Conservation (phyloP, 768 basidiomycete genomes). For the Cystofilobasidium macerans region DNA sequence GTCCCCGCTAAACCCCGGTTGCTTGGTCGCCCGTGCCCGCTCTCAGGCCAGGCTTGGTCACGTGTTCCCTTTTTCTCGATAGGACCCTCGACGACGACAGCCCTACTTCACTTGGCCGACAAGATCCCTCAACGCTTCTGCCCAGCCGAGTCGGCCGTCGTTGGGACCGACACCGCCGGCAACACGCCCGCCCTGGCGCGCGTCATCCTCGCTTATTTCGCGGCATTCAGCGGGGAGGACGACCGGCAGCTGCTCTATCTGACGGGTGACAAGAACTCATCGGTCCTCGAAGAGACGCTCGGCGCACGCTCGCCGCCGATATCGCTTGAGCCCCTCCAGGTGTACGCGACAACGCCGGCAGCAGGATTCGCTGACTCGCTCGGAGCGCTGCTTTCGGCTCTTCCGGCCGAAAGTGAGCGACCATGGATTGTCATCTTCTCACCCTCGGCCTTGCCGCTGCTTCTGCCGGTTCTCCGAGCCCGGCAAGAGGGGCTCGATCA, state of each 20-base stretch:
- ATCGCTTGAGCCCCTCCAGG: not conserved
- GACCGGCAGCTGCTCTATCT: slow-evolving; percentile 52
- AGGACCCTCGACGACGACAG: slow-evolving; percentile 15
- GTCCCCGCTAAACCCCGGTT: too few relatives aligned
- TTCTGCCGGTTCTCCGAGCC: not conserved
- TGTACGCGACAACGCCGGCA: slow-evolving; percentile 7
- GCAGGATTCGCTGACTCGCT: not conserved
- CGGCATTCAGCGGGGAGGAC: not conserved
- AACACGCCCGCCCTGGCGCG: slow-evolving; percentile 23
- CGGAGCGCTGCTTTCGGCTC: not conserved
- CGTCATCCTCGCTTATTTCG: slow-evolving; percentile 6
- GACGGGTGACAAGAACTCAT: slow-evolving; percentile 68
- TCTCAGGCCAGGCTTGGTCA: not conserved
- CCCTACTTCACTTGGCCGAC: not conserved
- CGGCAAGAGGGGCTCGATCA: not conserved
- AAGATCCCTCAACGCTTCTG: not conserved
- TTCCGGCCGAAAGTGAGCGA: not conserved
- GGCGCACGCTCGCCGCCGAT: not conserved
- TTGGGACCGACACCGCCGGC: slow-evolving; percentile 8
- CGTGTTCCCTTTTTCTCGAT: slow-evolving; percentile 19
- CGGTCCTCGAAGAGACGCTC: slow-evolving; percentile 9
- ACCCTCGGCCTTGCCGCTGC: slow-evolving; percentile 14
- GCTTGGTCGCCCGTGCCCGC: not conserved
- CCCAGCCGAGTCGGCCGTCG: not conserved
- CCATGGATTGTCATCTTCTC: slow-evolving; percentile 20